Base-by-base conservation (phyloP, 345 rosid genomes). In the Eucalyptus tenuipes region DNA sequence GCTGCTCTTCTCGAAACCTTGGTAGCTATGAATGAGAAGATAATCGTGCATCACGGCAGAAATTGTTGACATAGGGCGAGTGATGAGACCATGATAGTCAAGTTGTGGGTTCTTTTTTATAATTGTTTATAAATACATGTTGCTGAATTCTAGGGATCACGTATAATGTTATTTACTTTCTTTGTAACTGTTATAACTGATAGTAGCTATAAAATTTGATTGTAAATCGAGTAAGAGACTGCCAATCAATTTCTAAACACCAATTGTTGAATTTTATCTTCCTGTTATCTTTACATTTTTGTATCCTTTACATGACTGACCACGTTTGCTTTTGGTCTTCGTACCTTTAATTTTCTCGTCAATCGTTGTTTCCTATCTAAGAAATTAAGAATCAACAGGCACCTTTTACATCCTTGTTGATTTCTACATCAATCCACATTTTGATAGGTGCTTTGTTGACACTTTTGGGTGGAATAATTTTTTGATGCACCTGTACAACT, bases 331-430 rank as follows among this genome's bases (percentile, higher is more conserved):
- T 55, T 55, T 25, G 61, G 6, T 55, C 61, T 55, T 4, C 29
- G 3, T 1, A 24, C 13, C 61, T 55, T 55, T 55, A 55, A 24
- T 55, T 55, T 55, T 55, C 29, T 55, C 6, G 1, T 24, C 1
- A 24, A 55, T 55, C 29, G 0, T 20, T 0, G 0, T 55, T 59
- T 59, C 1, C 31, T 59, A 25, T 27, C 66, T 27, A 59, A 59
- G n/a, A n/a, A n/a, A n/a, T n/a, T n/a, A n/a, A n/a, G 7, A 25
- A 27, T 0, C 29, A 59, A 59, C 0, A 59, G 0, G 7, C 1
- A 25, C 4, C 14, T 25, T 27, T 59, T 3, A 59, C 16, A 1
- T 59, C 31, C 31, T 25, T 59, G 66, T 59, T 27, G n/a, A 27
- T 59, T 59, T 59, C 31, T 59, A 59, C 27, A 59, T 59, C 14